Evolutionary conservation across 2,329 filamentous ascomycete species (phyloP), one percentile per base, ranked within the genome.

Genomic region (Cordyceps javanica): DNA sequence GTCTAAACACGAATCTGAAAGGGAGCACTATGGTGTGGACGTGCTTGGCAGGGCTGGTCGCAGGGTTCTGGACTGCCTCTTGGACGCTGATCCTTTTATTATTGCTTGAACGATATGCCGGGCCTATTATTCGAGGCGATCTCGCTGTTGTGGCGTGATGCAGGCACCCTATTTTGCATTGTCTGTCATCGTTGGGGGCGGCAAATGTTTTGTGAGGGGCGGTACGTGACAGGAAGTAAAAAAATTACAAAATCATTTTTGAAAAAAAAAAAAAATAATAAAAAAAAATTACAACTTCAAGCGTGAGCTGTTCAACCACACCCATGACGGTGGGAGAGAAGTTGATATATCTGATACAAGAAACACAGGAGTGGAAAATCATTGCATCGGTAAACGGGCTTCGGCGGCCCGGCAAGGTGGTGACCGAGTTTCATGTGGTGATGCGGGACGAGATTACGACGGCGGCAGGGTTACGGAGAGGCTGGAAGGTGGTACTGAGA

Each of bases 401-500:
- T 38, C 34, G 6, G 16, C 21, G 21, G 48, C 16, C 9, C 1
- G 23, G 23, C 21, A 28, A 7, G 34, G 8, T 28, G 13, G n/a
- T 39, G 48, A 51, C 48, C 48, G 48, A 51, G 48, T 51, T 51
- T 51, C 48, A 51, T 19, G 39, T 39, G 23, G 34, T 13, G 48
- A 51, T 39, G 48, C 48, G 25, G 34, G 48, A 39, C 48, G 34
- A 34, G n/a, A 39, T 39, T 10, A 19, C 48, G 26, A 8, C 21
- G 14, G 32, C 48, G 48, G 48, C 23, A 51, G 48, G 48, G 32
- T 23, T 23, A 23, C 34, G 23, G 48, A 51, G 34, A 39, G 48
- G 23, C 16, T 38, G 16, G 16, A 16, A 16, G 32, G 16, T 38
- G 8, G 28, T 28, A 14, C 14, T 25, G 11, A 16, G 3, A 6